Conservation (phyloP, 495 filamentous ascomycete genomes). For the Aspergillus hancockii region DNA sequence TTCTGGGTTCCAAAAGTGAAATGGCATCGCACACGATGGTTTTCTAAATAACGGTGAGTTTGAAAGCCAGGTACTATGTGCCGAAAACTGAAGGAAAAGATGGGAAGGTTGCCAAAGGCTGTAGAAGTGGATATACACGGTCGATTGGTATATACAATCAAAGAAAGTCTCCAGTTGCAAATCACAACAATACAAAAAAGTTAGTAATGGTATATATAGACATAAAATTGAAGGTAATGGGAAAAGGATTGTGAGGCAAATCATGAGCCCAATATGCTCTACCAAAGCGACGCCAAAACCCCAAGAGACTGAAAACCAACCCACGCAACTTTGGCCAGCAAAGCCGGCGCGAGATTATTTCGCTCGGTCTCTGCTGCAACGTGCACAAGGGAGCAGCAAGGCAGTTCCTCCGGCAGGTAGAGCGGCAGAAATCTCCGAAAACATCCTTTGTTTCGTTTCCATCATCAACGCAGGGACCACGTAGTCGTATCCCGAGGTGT, state of each 20-base stretch:
- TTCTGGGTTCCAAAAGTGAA: too few relatives aligned
- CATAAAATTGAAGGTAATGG: constrained; percentile 7
- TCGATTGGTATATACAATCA: constrained; percentile 20
- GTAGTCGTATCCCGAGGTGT: constrained; percentile 2
- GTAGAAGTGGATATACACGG: neutral
- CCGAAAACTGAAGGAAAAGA: neutral
- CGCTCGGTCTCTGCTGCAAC: constrained; percentile 10
- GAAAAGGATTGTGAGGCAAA: constrained; percentile 8
- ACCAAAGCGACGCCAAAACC: constrained; percentile 8
- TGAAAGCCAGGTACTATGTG: neutral
- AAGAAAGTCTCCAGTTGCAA: constrained; percentile 7
- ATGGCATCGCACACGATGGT: too few relatives aligned
- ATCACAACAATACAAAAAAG: constrained; percentile 5
- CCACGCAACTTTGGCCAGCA: constrained; percentile 26
- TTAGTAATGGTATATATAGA: constrained; percentile 16
- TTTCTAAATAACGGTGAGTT: neutral
- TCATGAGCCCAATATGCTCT: constrained; percentile 12
- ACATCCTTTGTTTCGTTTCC: constrained; percentile 16
- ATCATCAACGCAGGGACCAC: constrained; percentile 15
- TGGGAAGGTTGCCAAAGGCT: neutral
- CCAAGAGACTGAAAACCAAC: constrained; percentile 11
- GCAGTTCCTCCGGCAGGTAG: constrained; percentile 15
- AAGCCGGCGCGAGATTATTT: constrained; percentile 21
- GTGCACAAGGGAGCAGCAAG: constrained; percentile 13
- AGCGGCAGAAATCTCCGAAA: constrained; percentile 8